Conservation (phyloP, 768 basidiomycete genomes). For the Mrakia hoshinonis region DNA sequence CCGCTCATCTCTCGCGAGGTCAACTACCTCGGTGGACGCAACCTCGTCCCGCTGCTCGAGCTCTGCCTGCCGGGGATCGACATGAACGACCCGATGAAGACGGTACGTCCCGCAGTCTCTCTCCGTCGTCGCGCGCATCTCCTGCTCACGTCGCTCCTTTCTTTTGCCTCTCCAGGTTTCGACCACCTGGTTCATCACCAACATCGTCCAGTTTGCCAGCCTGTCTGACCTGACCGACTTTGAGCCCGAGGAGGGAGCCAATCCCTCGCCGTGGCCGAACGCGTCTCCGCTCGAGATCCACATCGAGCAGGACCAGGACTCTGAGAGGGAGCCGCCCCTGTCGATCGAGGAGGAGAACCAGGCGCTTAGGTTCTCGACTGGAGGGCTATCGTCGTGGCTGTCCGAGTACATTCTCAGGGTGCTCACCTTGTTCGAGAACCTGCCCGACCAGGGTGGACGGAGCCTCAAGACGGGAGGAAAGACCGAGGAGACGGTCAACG, state of each 20-base stretch:
- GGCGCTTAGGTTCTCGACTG: slow-evolving; percentile 24
- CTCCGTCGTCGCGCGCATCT: not conserved
- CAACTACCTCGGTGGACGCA: slow-evolving; percentile 67
- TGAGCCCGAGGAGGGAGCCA: slow-evolving; percentile 63
- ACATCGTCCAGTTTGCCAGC: slow-evolving; percentile 64
- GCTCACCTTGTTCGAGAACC: slow-evolving; percentile 69
- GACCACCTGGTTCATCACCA: slow-evolving; percentile 67
- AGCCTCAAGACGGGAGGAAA: slow-evolving; percentile 53
- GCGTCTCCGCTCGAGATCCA: slow-evolving; percentile 6
- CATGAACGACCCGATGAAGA: slow-evolving; percentile 45
- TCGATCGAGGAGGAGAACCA: slow-evolving; percentile 27
- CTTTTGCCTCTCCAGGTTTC: slow-evolving; percentile 43
- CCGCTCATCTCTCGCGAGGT: slow-evolving; percentile 69
- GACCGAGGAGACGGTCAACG: slow-evolving; percentile 38
- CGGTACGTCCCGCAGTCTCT: slow-evolving; percentile 22
- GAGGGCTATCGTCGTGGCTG: slow-evolving; percentile 19
- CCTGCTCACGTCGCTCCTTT: slow-evolving; percentile 23
- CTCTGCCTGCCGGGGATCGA: slow-evolving; percentile 76
- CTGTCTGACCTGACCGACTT: slow-evolving; percentile 62
- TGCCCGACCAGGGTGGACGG: slow-evolving; percentile 77
- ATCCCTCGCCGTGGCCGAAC: slow-evolving; percentile 4
- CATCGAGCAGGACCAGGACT: slow-evolving; percentile 15
- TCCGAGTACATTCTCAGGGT: slow-evolving; percentile 48
- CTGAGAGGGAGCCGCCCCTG: slow-evolving; percentile 16
- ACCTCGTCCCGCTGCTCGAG: slow-evolving; percentile 68